A percentile compares a stretch with the other conserved stretches of the same genome.
Conservation (phyloP, 139 green algal genomes). For the Chlorella sp. region DNA sequence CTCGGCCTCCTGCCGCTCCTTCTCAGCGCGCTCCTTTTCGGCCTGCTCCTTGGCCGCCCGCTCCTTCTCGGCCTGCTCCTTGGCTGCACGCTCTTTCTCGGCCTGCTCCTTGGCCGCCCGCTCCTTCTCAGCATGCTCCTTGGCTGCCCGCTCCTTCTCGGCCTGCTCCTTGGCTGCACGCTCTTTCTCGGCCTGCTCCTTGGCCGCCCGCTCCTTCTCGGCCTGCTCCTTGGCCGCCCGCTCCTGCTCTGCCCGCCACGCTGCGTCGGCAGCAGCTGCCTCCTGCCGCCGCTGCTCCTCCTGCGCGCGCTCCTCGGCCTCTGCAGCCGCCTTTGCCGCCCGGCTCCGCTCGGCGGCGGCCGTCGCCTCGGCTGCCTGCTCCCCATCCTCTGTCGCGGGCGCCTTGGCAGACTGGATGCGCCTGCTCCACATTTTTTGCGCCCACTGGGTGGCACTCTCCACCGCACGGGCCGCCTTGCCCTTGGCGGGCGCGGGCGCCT, state of each 20-base stretch:
- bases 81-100: neutral
- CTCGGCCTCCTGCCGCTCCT: neutral
- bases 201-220: neutral
- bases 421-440: neutral
- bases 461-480: neutral
- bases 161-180: neutral
- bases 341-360: neutral
- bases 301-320: neutral
- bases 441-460: neutral
- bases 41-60: neutral
- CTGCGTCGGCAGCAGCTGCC: neutral
- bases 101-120: neutral
- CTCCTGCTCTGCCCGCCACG: neutral
- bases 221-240: neutral
- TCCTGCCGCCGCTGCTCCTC: neutral
- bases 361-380: slow-evolving; percentile 1
- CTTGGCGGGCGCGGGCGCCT: neutral
- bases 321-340: neutral
- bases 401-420: neutral
- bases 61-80: neutral
- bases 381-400: neutral
- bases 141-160: neutral
- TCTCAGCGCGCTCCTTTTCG: neutral
- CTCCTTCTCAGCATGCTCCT: neutral
- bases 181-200: neutral